phyloP scores from a whole-genome alignment of 1,284 basidiomycete species.

The Thelephora terrestris region DNA sequence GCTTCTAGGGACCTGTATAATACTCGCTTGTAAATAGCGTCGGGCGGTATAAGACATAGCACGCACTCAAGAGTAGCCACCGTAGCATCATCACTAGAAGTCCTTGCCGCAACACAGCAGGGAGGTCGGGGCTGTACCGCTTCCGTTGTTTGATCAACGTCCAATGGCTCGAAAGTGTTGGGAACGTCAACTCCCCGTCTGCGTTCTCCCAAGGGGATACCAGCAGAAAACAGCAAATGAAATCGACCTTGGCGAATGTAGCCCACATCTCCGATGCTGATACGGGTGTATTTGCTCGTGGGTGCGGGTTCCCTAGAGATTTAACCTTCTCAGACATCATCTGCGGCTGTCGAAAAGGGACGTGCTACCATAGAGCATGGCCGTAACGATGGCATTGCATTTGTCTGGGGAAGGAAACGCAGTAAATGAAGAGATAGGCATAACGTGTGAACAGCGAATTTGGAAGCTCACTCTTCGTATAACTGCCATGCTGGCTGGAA shows the following conservation, averaged over 20 bases:
- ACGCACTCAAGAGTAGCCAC: background rate
- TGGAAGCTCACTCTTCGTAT: no score
- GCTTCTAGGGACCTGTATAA: background rate
- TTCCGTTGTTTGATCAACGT: background rate
- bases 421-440: no score
- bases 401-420: no score
- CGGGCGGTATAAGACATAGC: background rate
- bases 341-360: no score
- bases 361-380: no score
- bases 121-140: background rate
- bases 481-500: no score
- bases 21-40: background rate
- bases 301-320: background rate
- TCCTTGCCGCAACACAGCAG: background rate
- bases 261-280: constrained; percentile 5
- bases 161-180: constrained; percentile 2
- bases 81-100: background rate
- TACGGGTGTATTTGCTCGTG: background rate
- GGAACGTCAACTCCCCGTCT: constrained; percentile 1
- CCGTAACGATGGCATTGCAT: no score
- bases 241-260: constrained; percentile 2
- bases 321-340: background rate
- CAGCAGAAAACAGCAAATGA: constrained; percentile 3
- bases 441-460: no score
- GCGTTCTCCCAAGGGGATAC: background rate